Conservation (phyloP, 805 yeast species). For the Peterozyma xylosa region DNA sequence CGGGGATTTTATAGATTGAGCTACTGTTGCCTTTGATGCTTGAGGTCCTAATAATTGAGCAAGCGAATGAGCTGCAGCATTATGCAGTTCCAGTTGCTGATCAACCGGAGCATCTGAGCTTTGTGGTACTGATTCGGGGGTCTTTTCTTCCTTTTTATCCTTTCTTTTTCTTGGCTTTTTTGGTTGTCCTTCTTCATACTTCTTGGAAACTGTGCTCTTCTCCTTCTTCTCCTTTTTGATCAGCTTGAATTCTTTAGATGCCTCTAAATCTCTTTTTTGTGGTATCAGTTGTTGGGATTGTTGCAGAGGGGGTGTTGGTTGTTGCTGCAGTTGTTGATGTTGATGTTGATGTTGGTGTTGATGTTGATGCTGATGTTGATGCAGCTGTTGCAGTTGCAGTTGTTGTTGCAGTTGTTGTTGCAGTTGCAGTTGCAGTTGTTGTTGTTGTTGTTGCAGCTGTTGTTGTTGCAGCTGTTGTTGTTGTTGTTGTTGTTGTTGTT, state of each 20-base stretch:
- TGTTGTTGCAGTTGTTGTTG: background rate
- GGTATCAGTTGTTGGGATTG: conserved; percentile 1
- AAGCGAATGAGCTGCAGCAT: background rate
- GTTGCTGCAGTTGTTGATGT: conserved; percentile 4
- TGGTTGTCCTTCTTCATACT: conserved; percentile 4
- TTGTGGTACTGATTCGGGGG: background rate
- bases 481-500: background rate
- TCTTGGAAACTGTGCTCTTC: background rate
- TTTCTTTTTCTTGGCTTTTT: conserved; percentile 5
- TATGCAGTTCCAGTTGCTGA: conserved; percentile 2
- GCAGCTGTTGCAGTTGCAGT: conserved; percentile 2
- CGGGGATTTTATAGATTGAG: background rate
- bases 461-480: conserved; percentile 1
- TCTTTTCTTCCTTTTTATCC: conserved; percentile 2
- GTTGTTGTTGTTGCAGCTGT: conserved; percentile 6
- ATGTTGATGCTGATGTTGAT: background rate
- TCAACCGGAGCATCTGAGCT: background rate
- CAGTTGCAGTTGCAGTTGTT: background rate
- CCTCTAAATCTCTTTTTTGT: conserved; percentile 8
- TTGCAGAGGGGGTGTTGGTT: background rate
- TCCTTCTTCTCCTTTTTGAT: conserved; percentile 8
- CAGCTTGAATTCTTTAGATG: conserved; percentile 2
- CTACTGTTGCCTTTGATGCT: background rate
- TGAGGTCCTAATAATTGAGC: background rate
- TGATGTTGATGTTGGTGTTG: conserved; percentile 1